Evolutionary conservation across 495 filamentous ascomycete species (phyloP), one percentile per base, ranked within the genome.

Genomic region (Podospora australis): DNA sequence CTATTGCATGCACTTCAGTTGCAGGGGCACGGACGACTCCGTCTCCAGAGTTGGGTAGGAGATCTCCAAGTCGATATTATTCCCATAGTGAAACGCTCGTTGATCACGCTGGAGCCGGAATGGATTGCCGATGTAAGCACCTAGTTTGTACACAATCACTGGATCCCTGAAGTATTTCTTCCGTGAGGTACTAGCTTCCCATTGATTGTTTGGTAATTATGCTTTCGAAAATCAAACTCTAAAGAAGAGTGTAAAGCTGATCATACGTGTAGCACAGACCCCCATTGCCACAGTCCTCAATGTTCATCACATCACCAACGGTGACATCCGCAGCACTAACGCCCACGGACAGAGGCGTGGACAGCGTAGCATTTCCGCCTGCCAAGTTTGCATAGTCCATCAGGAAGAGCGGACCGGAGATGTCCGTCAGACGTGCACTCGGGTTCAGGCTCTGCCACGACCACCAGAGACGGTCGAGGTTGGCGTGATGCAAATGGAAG

Each of bases 401-500:
- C 40, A 58, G 4, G 17, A 40, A 6, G 5, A 51, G 47, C 1
- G 53, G 53, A 9, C 64, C 66, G 10, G 62, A 67, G 39, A 69
- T 66, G n/a, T 65, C 68, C 22, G 56, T 58, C 53, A 70, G 55
- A 38, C 63, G 59, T 5, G 53, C 50, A 6, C 50, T 54, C 2
- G 64, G 48, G 46, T 69, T 53, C 48, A 55, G 54, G 53, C 66
- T 70, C 56, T 72, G 67, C 60, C 58, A 62, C 39, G 46, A 45
- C 63, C 59, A 63, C 65, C 63, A 71, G 14, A 66, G 56, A 8
- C 67, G 59, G 55, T 73, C 70, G 45, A 73, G 50, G 44, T 68
- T 69, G 4, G 61, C 48, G 41, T 73, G 70, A 55, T 73, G 70
- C 49, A 71, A 54, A 45, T 60, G 70, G 52, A 71, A 71, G 39